phyloP scores from a whole-genome alignment of 2,329 filamentous ascomycete genomes.

The Verruconis gallopava region DNA sequence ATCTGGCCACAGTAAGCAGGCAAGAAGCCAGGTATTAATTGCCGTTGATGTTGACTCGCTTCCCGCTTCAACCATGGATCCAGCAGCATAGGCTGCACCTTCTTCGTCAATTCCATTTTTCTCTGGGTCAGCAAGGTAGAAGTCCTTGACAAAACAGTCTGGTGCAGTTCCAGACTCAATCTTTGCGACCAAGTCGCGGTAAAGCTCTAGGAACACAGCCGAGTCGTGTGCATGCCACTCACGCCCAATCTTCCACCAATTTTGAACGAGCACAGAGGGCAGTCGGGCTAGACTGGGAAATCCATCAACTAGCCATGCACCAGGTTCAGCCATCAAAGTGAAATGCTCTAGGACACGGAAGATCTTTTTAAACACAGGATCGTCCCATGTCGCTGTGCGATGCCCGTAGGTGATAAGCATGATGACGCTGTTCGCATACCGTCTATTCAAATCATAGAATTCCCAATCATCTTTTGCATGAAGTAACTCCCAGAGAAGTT shows the following conservation, averaged over 20 bases:
- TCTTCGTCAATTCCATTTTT: conserved; percentile 23
- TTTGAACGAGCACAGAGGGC: conserved; percentile 20
- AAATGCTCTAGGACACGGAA: conserved; percentile 21
- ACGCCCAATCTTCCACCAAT: conserved; percentile 19
- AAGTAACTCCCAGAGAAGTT: conserved; percentile 16
- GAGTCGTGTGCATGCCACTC: conserved; percentile 20
- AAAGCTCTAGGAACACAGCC: conserved; percentile 21
- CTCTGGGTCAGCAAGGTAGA: conserved; percentile 21
- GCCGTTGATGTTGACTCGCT: conserved; percentile 16
- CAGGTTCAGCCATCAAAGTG: conserved; percentile 18
- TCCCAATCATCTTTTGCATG: conserved; percentile 17
- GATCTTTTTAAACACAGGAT: conserved; percentile 21
- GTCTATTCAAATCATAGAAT: conserved; percentile 21
- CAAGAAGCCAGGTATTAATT: conserved; percentile 24
- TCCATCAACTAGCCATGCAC: conserved; percentile 15
- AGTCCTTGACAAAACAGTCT: conserved; percentile 23
- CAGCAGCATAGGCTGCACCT: conserved; percentile 22
- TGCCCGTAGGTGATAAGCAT: conserved; percentile 24
- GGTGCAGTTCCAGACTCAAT: conserved; percentile 19
- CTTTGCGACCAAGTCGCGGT: conserved; percentile 20
- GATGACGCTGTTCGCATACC: conserved; percentile 22
- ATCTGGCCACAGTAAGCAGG: conserved; percentile 37
- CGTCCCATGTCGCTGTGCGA: conserved; percentile 21
- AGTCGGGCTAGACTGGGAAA: conserved; percentile 20
- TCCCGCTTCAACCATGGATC: conserved; percentile 23